Evolutionary conservation across 192 early-diverging fungal genomes (phyloP), one percentile per base, ranked within the genome.

Genomic region (Coemansia sp.): DNA sequence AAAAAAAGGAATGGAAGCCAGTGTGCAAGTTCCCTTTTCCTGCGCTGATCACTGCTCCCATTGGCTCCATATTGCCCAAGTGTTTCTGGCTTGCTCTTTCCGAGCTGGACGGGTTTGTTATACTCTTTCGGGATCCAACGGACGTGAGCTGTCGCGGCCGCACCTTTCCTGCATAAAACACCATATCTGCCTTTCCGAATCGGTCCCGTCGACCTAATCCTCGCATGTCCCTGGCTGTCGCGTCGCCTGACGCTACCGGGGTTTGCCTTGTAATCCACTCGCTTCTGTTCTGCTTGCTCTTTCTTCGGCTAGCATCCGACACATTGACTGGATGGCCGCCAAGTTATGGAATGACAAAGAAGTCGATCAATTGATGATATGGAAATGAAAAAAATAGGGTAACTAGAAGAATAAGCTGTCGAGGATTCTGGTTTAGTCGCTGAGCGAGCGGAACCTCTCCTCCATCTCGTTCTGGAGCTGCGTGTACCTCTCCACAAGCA

Each of bases 401-500:
- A 52, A 25, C 23, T 11, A 29, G 23, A 52, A 25, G 8, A 15
- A 52, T 22, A 29, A 29, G 29, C 29, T 29, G 29, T 29, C 29
- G 29, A 29, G 29, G 1, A 29, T 29, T 29, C 29, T 29, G 29
- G 29, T 29, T 34, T 87, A 92, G 74, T 92, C 90, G 61, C 86
- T 71, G 40, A 95, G 73, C 33, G 86, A 85, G 66, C 90, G 84
- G 88, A 98, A 98, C 72, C 89, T 87, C 74, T 96, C 93, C 76
- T 98, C 95, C 73, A 99, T 98, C 70, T 99, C 96, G 63, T 92
- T 92, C 76, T 91, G 76, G 60, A 99, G 86, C 80, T 92, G 89
- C 36, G 89, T 84, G 80, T 98, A 99, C 73, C 89, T 85, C 69
- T 94, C 95, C 43, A 85, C 85, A 69, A 99, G 79, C 38, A 84